phyloP scores from a whole-genome alignment of 176 grass and related monocot genomes.

The Oryza meridionalis region DNA sequence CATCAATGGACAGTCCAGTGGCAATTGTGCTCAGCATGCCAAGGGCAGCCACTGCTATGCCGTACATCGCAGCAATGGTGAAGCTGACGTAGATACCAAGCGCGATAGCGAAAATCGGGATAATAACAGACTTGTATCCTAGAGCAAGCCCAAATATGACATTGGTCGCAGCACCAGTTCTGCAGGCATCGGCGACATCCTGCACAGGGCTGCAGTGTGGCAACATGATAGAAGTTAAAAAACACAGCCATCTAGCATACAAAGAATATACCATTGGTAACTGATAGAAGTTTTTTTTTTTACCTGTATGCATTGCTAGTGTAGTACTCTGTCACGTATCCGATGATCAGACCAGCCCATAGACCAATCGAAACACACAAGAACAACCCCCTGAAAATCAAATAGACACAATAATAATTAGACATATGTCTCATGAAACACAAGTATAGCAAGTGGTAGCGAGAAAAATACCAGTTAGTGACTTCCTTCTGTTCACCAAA shows the following conservation, averaged over 20 bases:
- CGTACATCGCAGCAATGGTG: conserved; percentile 59
- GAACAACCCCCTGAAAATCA: conserved; percentile 48
- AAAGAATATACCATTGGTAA: not conserved
- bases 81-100: conserved; percentile 58
- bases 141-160: conserved; percentile 61
- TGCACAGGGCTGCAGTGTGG: conserved; percentile 49
- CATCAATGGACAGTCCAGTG: conserved; percentile 48
- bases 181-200: conserved; percentile 57
- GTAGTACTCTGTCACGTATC: conserved; percentile 61
- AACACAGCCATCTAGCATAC: not conserved
- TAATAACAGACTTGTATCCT: conserved; percentile 68
- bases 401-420: not conserved
- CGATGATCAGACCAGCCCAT: conserved; percentile 64
- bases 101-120: conserved; percentile 51
- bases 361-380: conserved; percentile 59
- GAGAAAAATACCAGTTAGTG: conserved; percentile 29
- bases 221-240: not conserved
- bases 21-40: conserved; percentile 64
- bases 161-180: conserved; percentile 54
- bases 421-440: not conserved
- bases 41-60: conserved; percentile 51
- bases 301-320: conserved; percentile 65
- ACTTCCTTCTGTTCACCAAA: conserved; percentile 59
- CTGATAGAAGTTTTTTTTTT: not conserved
- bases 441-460: not conserved